Conservation (phyloP, 331 rosid species). For the Rosa hybrid region DNA sequence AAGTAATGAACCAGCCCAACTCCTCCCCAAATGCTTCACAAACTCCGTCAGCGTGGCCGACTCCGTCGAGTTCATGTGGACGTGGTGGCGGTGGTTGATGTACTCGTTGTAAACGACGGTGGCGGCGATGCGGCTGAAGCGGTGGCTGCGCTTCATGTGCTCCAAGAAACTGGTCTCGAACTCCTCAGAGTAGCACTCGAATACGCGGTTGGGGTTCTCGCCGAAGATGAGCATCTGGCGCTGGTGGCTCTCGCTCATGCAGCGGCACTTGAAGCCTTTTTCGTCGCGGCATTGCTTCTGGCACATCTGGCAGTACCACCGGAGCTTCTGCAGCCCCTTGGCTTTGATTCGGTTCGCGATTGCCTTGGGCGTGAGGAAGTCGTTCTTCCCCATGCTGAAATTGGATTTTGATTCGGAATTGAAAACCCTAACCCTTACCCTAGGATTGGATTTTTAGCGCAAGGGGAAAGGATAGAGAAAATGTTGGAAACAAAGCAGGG, state of each 20-base stretch:
- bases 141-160: conserved; percentile 86
- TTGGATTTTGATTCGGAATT: not conserved
- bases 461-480: not conserved
- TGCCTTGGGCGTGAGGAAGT: conserved; percentile 86
- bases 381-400: conserved; percentile 83
- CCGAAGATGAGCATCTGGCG: conserved; percentile 91
- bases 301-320: conserved; percentile 98
- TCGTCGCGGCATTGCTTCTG: conserved; percentile 94
- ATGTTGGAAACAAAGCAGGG: not conserved
- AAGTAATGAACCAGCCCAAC: conserved; percentile 94
- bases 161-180: conserved; percentile 71
- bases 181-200: conserved; percentile 80
- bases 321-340: conserved; percentile 88
- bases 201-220: conserved; percentile 60
- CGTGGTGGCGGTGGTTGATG: conserved; percentile 73
- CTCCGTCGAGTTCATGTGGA: conserved; percentile 84
- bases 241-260: conserved; percentile 90
- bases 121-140: conserved; percentile 81
- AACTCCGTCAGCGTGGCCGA: conserved; percentile 89
- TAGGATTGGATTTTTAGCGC: not conserved
- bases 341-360: conserved; percentile 91
- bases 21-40: conserved; percentile 84
- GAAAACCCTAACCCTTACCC: conserved; percentile 11
- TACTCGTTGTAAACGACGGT: conserved; percentile 91
- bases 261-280: conserved; percentile 92